Base-by-base conservation (phyloP, 2,329 filamentous ascomycete genomes). In the Zarea fungicola region DNA sequence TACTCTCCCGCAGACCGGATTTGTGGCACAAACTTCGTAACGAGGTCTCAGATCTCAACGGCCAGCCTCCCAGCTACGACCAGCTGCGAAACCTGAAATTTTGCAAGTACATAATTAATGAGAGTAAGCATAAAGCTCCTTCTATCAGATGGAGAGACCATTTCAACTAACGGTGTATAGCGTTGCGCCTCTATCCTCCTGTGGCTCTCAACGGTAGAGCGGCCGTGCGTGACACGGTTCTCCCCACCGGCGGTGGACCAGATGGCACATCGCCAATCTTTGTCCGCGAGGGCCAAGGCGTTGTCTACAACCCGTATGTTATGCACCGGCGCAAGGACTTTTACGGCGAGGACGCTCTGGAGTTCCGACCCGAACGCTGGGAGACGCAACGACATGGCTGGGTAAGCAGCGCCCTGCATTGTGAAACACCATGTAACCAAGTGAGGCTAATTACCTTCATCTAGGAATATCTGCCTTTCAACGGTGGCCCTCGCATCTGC, bases 291-390 rank as follows among this genome's bases (percentile, higher is more conserved):
- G 66, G 65, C 0, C 55, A 57, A 10, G 35, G 53, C 13, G 57
- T 69, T 13, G 1, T 22, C 6, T 47, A 47, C 44, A 39, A 51
- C 16, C 50, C 60, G 9, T 64, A 65, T 51, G 55, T 58, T 0
- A 56, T 67, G 40, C 63, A 67, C 28, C 56, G 65, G 2, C 55
- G 60, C 8, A 63, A 60, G 22, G 62, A 66, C 31, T 56, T 70
- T 9, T 71, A 60, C 44, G 68, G 69, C 0, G 36, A 53, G 1
- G 66, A 68, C 39, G 63, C 65, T 1, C 55, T 60, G 2, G 59
- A 60, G 13, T 70, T 69, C 35, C 52, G 57, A 1, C 68, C 66
- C 0, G 66, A 69, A 46, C 54, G 68, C 11, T 71, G 67, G 68
- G 64, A 65, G 28, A 52, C 50, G 39, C 48, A 51, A 1, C 53